phyloP scores from a whole-genome alignment of 441 rosid species.

The Populus hybrid region DNA sequence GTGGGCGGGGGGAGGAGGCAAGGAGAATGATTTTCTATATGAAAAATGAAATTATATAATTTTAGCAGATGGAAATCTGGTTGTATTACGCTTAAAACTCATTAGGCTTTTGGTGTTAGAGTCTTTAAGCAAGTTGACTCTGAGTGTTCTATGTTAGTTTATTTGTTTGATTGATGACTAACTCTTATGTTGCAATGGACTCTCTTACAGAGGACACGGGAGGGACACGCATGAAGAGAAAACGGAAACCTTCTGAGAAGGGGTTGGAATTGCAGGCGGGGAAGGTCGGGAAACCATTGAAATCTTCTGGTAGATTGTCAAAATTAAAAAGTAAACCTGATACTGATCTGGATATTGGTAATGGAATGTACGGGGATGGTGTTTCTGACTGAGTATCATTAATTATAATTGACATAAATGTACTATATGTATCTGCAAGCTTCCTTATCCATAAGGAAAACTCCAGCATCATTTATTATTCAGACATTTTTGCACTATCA shows the following conservation, averaged over 20 bases:
- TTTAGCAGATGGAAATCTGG: neutral
- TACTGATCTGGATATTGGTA: constrained; percentile 47
- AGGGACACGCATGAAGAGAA: constrained; percentile 67
- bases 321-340: constrained; percentile 55
- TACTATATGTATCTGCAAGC: neutral
- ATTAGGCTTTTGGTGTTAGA: neutral
- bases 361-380: constrained; percentile 46
- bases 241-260: constrained; percentile 91
- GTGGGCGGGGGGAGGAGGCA: no score
- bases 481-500: neutral
- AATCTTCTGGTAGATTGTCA: constrained; percentile 53
- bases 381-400: constrained; percentile 42
- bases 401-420: neutral
- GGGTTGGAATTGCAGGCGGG: constrained; percentile 95
- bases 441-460: neutral
- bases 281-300: constrained; percentile 64
- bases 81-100: neutral
- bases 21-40: neutral
- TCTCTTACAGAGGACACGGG: constrained; percentile 66
- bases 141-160: constrained; percentile 5
- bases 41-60: neutral
- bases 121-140: neutral
- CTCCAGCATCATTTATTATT: neutral
- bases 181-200: constrained; percentile 19
- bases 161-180: constrained; percentile 7